Base-by-base conservation (phyloP, 768 basidiomycete species). In the Hemileccinum rubropunctum region DNA sequence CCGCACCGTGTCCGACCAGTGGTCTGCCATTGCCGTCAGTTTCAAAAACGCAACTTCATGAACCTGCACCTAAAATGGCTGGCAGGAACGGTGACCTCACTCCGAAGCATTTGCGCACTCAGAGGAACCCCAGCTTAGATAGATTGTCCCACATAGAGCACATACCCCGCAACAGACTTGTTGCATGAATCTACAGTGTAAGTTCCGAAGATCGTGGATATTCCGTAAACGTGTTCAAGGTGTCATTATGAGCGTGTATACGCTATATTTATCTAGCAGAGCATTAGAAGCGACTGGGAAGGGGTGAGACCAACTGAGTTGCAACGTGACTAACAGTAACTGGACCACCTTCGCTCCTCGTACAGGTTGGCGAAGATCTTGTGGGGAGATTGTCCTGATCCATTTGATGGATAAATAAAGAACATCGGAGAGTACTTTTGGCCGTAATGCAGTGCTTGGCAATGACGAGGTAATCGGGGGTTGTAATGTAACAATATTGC, bases 371-470 rank as follows among this genome's bases (percentile, higher is more conserved):
- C 27, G 35, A 49, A 23, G 39, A 39, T 39, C 28, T 34, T 33
- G n/a, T 17, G 33, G 41, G 45, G 28, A 48, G 39, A 48, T 51
- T 38, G 17, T 48, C 38, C 30, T 49, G 42, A 38, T n/a, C 23
- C 38, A 38, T 33, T 47, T 37, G 18, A 27, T 33, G 44, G 51
- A 14, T 32, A 32, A 12, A 17, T 38, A 30, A 32, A 38, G 52
- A n/a, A 45, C 12, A 20, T n/a, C 32, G 43, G 51, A 23, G 27
- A 51, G 56, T 41, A 17, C 13, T n/a, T 35, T 48, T 52, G 39
- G 18, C 41, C 36, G 27, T 13, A 7, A 36, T 50, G 33, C 50
- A 18, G 30, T 48, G 48, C 30, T 47, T 21, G 26, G 34, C 17
- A 30, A 20, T 45, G 41, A 41, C 34, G 39, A 37, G 13, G 18